Evolutionary conservation across 1,284 basidiomycete species (phyloP), one percentile per base, ranked within the genome.

Genomic region (Entoloma clypeatum): DNA sequence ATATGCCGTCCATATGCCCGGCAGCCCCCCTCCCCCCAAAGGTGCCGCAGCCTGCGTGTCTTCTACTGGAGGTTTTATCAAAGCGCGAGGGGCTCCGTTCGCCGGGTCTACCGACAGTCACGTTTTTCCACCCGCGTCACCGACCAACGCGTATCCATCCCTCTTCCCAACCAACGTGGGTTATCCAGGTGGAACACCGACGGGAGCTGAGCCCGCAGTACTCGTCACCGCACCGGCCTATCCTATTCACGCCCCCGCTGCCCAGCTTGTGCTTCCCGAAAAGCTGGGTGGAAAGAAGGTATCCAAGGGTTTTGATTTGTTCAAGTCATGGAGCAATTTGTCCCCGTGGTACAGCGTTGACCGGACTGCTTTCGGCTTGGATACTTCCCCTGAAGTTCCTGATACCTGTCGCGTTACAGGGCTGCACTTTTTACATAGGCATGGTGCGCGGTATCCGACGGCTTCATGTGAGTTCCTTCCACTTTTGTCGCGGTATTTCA

Each of bases 321-420:
- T 89, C 62, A 77, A 74, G 54, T 73, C 77, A 35, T 90, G 89
- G 86, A 90, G 90, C 0, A 91, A 91, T 56, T 62, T 92, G 27
- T 81, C 85, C 0, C 90, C 90, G 7, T 91, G 87, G 85, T 89
- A 84, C 60, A 87, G 82, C 43, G 80, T 89, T 31, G 68, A 69
- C n/a, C 69, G 67, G 21, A 75, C 70, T 7, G 67, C 74, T 2
- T 92, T 90, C 61, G 89, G 90, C 1, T 53, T 91, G 6, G 71
- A 85, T 53, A 81, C 88, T 0, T 71, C 75, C 7, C 81, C 86
- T 0, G 74, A 78, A 28, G 65, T 80, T 1, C 90, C 90, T 5
- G 71, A 81, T 21, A 72, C 69, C 3, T 92, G 90, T 59, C 63
- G 67, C 7, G 64, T 92, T 33, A 85, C 77, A 27, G 86, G 82